Evolutionary conservation across 352 stramenopile genomes (phyloP).

Genomic region (Sclerospora graminicola): DNA sequence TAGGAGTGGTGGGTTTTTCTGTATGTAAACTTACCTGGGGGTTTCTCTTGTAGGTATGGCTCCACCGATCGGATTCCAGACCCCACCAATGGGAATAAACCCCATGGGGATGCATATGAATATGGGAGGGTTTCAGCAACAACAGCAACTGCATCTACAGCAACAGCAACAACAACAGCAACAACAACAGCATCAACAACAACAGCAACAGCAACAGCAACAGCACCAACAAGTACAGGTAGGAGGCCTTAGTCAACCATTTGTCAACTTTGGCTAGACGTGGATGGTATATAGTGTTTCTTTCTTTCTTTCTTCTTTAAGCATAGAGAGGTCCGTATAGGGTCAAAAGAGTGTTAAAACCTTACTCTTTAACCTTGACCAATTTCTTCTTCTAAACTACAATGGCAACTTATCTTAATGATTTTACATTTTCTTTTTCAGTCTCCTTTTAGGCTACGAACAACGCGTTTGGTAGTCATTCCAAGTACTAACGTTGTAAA

Average conservation of each 20-base stretch:
- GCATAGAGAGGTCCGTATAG: no score
- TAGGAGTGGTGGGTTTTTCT: not conserved
- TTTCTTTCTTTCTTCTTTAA: slow-evolving; percentile 2
- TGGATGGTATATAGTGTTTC: slow-evolving; percentile 11
- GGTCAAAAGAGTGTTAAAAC: no score
- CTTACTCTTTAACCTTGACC: no score
- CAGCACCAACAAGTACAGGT: slow-evolving; percentile 25
- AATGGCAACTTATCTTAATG: no score
- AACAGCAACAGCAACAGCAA: slow-evolving; percentile 14
- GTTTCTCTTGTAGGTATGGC: slow-evolving; percentile 13
- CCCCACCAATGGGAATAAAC: slow-evolving; percentile 46
- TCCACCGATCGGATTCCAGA: slow-evolving; percentile 42
- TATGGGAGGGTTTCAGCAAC: slow-evolving; percentile 40
- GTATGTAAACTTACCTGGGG: not conserved
- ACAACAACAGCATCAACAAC: slow-evolving; percentile 26
- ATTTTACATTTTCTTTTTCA: no score
- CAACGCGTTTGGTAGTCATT: no score
- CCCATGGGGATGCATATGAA: slow-evolving; percentile 50
- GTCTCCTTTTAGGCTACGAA: no score
- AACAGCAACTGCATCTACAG: slow-evolving; percentile 25
- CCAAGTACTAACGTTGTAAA: no score
- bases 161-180: slow-evolving; percentile 10
- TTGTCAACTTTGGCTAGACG: slow-evolving; percentile 55
- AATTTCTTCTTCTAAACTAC: no score
- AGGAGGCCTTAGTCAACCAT: slow-evolving; percentile 60